Base-by-base conservation (phyloP, 1,284 basidiomycete genomes). In the Naganishia albida region DNA sequence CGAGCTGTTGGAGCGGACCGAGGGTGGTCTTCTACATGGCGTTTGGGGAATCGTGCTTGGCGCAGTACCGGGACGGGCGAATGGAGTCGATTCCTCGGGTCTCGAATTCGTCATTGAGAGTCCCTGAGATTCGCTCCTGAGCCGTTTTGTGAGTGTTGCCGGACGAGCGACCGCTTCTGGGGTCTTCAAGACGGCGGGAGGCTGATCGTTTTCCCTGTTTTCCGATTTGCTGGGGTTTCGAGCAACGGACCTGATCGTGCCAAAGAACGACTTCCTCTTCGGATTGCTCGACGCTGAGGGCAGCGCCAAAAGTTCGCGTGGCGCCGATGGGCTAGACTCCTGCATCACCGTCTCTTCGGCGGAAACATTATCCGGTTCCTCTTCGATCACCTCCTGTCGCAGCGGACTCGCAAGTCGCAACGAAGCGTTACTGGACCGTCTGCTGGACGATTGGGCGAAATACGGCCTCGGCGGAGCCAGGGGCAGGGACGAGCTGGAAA, bases 361-460 rank as follows among this genome's bases (percentile, higher is more conserved):
- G 15, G 40, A 39, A 18, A 53, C 39, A 34, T 20, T 40, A 6
- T 55, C 62, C 7, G 63, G 46, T 26, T 67, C 67, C 28, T 67
- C 67, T 20, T 67, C 67, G 18, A 57, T 65, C 13, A 67, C 67
- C 44, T 65, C 57, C 44, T 64, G 63, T 25, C 67, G 59, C 7
- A 67, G 60, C 6, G 67, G 67, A 65, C 67, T 67, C 10, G 63
- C 49, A 10, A 50, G 44, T 46, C 55, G 46, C 25, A 39, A 60
- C 20, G 57, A 60, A 40, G 46, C 57, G 46, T 49, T 60, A n/a
- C 64, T 62, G 16, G 55, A 65, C 30, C 63, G 42, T n/a, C 50
- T 60, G 12, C 44, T 60, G 38, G 55, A 52, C 7, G 55, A 40
- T 40, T 57, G 52, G 16, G 66, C 67, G 28, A 67, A 67, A n/a